phyloP scores from a whole-genome alignment of 108 stramenopile genomes.

The Skeletonema menzelii region DNA sequence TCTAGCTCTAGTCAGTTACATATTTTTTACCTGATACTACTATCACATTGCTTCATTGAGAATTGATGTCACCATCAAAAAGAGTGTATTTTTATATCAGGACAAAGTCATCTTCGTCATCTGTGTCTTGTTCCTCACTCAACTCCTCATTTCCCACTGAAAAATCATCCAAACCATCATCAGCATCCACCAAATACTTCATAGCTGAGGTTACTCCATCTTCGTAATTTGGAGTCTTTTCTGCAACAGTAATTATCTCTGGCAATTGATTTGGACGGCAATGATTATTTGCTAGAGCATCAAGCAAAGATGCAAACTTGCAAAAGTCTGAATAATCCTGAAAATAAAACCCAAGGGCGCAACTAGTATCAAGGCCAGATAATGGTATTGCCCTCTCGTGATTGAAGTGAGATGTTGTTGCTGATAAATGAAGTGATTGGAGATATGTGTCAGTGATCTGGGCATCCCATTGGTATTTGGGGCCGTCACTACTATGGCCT shows the following conservation, averaged over 20 bases:
- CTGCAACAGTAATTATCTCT: slow-evolving; percentile 68
- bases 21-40: neutral
- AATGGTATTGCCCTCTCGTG: slow-evolving; percentile 54
- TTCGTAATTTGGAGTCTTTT: slow-evolving; percentile 74
- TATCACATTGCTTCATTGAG: neutral
- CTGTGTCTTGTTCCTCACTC: slow-evolving; percentile 7
- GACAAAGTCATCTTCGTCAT: slow-evolving; percentile 48
- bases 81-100: slow-evolving; percentile 11
- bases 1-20: neutral
- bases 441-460: slow-evolving; percentile 70
- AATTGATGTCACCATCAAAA: neutral
- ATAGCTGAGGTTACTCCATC: slow-evolving; percentile 54
- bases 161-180: slow-evolving; percentile 37
- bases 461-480: slow-evolving; percentile 23
- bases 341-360: slow-evolving; percentile 89
- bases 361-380: slow-evolving; percentile 82
- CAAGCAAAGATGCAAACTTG: slow-evolving; percentile 43
- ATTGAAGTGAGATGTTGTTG: slow-evolving; percentile 34
- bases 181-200: slow-evolving; percentile 53
- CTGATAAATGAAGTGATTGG: slow-evolving; percentile 66
- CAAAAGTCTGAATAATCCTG: slow-evolving; percentile 63
- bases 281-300: slow-evolving; percentile 34
- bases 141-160: slow-evolving; percentile 20
- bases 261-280: slow-evolving; percentile 44
- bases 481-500: neutral